These are phyloP conservation scores for Syzygium aqueum DNA, from an alignment of 345 rosid genomes.

Conservation along the genomic window DNA sequence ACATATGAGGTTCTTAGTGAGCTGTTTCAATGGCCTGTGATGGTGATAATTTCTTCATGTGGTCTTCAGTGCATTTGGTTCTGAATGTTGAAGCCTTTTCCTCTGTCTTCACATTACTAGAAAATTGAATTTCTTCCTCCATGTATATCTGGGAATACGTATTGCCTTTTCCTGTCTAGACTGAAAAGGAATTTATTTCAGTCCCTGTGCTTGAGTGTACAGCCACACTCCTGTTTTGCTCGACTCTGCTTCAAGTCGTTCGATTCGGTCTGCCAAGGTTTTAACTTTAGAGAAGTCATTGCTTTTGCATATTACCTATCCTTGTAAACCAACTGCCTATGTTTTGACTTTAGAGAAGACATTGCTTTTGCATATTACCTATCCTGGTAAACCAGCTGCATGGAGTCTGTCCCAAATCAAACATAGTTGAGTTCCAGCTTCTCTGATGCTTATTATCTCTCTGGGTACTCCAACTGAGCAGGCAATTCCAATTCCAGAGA, in stretches of 20 bases:
- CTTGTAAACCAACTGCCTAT: not conserved
- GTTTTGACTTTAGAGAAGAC: not conserved
- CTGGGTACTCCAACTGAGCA: conserved; percentile 4
- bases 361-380: not conserved
- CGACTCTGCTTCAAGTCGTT: not conserved
- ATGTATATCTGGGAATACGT: not conserved
- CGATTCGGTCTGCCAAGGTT: not conserved
- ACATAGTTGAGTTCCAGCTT: not conserved
- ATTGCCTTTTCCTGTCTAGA: not conserved
- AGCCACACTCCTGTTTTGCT: not conserved
- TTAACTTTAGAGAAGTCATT: not conserved
- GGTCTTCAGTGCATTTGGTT: not conserved
- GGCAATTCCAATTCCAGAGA: conserved; percentile 8
- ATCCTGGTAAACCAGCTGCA: not conserved
- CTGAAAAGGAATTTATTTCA: not conserved
- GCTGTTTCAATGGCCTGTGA: not conserved
- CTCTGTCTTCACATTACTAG: not conserved
- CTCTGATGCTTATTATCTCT: not conserved
- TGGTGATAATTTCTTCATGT: not conserved
- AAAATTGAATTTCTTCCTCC: not conserved
- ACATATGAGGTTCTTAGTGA: not conserved
- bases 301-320: not conserved
- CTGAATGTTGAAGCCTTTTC: not conserved
- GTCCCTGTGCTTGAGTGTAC: not conserved
- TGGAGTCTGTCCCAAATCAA: not conserved